Evolutionary conservation across 78 protist genomes (phyloP).

Genomic region (Dictyostelium capitatum): DNA sequence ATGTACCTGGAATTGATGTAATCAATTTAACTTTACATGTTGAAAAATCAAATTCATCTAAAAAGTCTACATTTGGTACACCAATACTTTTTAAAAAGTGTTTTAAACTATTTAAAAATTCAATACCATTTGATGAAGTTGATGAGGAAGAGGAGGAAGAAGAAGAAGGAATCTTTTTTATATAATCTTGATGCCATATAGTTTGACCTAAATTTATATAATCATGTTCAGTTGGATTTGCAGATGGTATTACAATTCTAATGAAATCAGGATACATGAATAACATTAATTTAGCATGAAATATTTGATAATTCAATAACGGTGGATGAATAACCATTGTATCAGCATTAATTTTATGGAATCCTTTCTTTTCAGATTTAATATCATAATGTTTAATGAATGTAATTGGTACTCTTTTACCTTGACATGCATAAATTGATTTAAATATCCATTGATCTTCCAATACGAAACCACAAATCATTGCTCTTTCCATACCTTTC

Average conservation of each 20-base stretch:
- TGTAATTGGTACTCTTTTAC: background rate
- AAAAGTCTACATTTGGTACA: background rate
- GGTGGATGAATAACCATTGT: constrained; percentile 15
- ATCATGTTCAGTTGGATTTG: constrained; percentile 49
- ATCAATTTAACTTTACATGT: constrained; percentile 9
- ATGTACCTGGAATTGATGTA: constrained; percentile 40
- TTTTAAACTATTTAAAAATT: constrained; percentile 41
- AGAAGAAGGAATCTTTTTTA: background rate
- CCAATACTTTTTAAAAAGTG: constrained; percentile 8
- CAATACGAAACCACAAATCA: constrained; percentile 18
- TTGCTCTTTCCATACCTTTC: background rate
- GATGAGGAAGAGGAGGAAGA: background rate
- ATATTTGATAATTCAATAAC: background rate
- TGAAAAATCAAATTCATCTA: constrained; percentile 48
- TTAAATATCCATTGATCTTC: constrained; percentile 29
- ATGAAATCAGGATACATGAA: constrained; percentile 6
- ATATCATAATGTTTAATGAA: constrained; percentile 20
- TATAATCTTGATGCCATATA: constrained; percentile 71
- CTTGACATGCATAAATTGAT: background rate
- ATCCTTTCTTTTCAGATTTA: background rate
- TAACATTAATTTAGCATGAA: constrained; percentile 43
- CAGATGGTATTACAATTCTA: constrained; percentile 47
- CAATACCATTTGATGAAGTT: background rate
- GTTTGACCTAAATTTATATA: constrained; percentile 50
- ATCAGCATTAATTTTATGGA: background rate